phyloP scores from a whole-genome alignment of 495 filamentous ascomycete species.

The Baudoinia panamericana region DNA sequence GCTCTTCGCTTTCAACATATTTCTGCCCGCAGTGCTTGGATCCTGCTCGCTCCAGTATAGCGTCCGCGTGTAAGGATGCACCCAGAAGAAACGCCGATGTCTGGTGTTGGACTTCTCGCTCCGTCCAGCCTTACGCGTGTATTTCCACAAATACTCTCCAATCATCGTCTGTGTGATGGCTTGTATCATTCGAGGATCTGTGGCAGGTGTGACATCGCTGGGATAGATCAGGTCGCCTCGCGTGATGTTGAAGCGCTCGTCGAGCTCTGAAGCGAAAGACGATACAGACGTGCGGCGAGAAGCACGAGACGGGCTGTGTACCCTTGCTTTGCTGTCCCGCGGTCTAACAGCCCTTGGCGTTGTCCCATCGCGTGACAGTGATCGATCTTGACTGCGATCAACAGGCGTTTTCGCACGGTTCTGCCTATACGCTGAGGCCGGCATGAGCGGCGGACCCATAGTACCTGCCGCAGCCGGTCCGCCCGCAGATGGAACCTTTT shows the following conservation, averaged over 20 bases:
- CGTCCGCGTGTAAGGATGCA: conserved; percentile 93
- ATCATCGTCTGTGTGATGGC: conserved; percentile 99
- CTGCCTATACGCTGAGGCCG: conserved; percentile 62
- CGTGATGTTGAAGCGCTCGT: conserved; percentile 70
- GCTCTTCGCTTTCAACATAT: conserved; percentile 80
- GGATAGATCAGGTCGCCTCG: conserved; percentile 45
- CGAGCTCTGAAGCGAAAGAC: conserved; percentile 87
- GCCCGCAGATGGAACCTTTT: conserved; percentile 20
- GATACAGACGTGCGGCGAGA: conserved; percentile 72
- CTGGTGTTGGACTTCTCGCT: conserved; percentile 74
- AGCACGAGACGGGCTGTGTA: conserved; percentile 38
- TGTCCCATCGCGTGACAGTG: conserved; percentile 35
- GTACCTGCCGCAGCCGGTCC: conserved; percentile 27
- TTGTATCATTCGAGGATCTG: conserved; percentile 96
- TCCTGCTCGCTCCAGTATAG: conserved; percentile 94
- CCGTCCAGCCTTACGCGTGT: conserved; percentile 81
- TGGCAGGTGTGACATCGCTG: conserved; percentile 44
- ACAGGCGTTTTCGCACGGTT: conserved; percentile 53
- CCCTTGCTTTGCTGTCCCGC: conserved; percentile 30
- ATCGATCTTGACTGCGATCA: conserved; percentile 25
- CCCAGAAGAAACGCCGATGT: conserved; percentile 95
- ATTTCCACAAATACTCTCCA: conserved; percentile 97
- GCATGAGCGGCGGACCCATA: conserved; percentile 80
- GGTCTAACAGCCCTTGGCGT: conserved; percentile 38
- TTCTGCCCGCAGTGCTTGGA: conserved; percentile 55